Conservation (phyloP, 192 early-diverging fungal species). For the Coemansia sp. region DNA sequence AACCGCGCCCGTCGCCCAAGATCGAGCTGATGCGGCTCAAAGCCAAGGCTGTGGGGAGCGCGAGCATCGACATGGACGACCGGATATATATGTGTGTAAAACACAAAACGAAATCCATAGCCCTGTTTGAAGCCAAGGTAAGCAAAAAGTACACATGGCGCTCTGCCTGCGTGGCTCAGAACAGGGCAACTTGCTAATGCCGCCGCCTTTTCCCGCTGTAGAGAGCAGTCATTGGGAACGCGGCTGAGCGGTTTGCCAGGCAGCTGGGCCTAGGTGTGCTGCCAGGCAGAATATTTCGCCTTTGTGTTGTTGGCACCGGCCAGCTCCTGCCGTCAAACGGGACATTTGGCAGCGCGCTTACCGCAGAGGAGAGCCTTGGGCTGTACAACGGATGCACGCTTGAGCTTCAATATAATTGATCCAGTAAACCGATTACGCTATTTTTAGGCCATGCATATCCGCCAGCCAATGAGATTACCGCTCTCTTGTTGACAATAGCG, state of each 20-base stretch:
- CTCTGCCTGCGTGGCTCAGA: neutral
- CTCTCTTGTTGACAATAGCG: too few species aligned
- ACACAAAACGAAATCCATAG: conserved; percentile 18
- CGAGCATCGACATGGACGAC: conserved; percentile 35
- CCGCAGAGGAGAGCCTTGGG: neutral
- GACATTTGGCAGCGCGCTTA: conserved; percentile 16
- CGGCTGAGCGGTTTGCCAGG: conserved; percentile 32
- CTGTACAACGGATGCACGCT: conserved; percentile 45
- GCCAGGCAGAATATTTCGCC: conserved; percentile 20
- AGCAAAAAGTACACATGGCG: neutral
- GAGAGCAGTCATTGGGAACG: conserved; percentile 29
- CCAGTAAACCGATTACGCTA: too few species aligned
- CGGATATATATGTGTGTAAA: conserved; percentile 32
- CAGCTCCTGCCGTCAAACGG: conserved; percentile 26
- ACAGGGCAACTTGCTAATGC: neutral
- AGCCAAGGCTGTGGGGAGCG: conserved; percentile 38
- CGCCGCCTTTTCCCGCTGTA: neutral
- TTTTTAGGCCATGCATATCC: too few species aligned
- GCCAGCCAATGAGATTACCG: too few species aligned
- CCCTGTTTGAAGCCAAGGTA: conserved; percentile 36
- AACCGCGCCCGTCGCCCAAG: conserved; percentile 24
- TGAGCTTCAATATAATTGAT: conserved; percentile 6
- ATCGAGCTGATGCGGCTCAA: conserved; percentile 54
- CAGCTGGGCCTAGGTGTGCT: conserved; percentile 25
- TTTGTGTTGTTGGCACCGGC: conserved; percentile 5